phyloP scores from a whole-genome alignment of 768 basidiomycete species.

The Lyophyllum semitale region DNA sequence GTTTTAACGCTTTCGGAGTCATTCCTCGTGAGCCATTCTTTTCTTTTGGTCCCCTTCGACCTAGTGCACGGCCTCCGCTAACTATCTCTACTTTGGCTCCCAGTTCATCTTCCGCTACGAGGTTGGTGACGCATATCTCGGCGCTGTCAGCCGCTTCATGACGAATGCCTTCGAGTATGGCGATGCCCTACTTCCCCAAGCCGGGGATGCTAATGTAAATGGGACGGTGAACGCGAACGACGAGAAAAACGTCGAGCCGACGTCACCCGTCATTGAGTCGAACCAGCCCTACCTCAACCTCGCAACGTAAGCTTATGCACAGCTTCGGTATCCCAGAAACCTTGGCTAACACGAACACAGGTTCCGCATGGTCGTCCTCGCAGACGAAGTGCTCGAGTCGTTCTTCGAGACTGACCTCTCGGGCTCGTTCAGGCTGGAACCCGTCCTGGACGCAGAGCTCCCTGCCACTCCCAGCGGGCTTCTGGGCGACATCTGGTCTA shows the following conservation, averaged over 20 bases:
- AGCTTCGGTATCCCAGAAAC: background rate
- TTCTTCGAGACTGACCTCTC: conserved; percentile 96
- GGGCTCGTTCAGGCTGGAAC: conserved; percentile 81
- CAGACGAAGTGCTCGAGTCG: conserved; percentile 93
- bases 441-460: conserved; percentile 67
- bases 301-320: conserved; percentile 58
- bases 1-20: conserved; percentile 94
- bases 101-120: conserved; percentile 99
- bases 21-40: conserved; percentile 63
- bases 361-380: conserved; percentile 98
- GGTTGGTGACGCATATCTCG: conserved; percentile 93
- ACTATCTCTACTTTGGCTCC: conserved; percentile 2
- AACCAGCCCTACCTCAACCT: conserved; percentile 94
- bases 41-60: too few species aligned
- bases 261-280: conserved; percentile 52
- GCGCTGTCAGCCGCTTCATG: conserved; percentile 96
- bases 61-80: background rate
- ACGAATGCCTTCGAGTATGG: conserved; percentile 98
- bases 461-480: conserved; percentile 60
- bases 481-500: conserved; percentile 84
- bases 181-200: conserved; percentile 78
- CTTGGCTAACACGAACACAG: conserved; percentile 36
- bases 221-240: conserved; percentile 2
- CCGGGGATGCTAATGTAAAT: conserved; percentile 25
- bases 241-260: conserved; percentile 30